Evolutionary conservation across 2,329 filamentous ascomycete species (phyloP), one percentile per base, ranked within the genome.

Genomic region (Alternaria sp.): DNA sequence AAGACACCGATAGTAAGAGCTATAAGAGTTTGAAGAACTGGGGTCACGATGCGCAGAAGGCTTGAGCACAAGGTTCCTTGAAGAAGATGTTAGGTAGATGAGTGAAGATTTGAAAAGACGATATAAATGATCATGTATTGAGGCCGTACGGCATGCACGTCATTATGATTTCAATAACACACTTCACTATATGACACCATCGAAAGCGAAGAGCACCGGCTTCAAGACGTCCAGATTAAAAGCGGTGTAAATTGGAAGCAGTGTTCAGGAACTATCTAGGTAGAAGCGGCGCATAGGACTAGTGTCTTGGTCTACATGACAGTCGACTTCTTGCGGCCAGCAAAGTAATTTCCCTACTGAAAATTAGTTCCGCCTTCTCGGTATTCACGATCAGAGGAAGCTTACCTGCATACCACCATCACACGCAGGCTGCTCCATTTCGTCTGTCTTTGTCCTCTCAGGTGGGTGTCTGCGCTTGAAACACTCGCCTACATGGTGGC

Each of bases 401-500:
- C 32, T 7, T 49, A 49, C 46, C 30, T 36, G 46, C 18, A 9
- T 42, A 11, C 12, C 28, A 12, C n/a, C 41, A 8, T n/a, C 12
- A 26, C 32, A 16, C 24, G 22, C 46, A 9, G 30, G 20, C 7
- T 22, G 26, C n/a, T 49, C 57, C n/a, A 28, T 52, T 12, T 57
- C 46, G 20, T 60, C 57, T 20, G 57, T 57, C 47, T 52, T 57
- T 9, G 53, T 60, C 24, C 57, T 44, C 57, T 60, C 57, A n/a
- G 57, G 57, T 3, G 57, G 69, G 44, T 70, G 65, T 28, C 65
- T 71, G 43, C 83, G 78, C 28, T 87, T 78, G 82, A 88, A 91
- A 14, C 89, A 83, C 78, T 93, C 90, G 0, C 88, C 87, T n/a
- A 94, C 81, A 0, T 85, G 81, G 75, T 93, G 88, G 0, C 89